Conservation (phyloP, 768 basidiomycete species). For the Tulasnella sp. region DNA sequence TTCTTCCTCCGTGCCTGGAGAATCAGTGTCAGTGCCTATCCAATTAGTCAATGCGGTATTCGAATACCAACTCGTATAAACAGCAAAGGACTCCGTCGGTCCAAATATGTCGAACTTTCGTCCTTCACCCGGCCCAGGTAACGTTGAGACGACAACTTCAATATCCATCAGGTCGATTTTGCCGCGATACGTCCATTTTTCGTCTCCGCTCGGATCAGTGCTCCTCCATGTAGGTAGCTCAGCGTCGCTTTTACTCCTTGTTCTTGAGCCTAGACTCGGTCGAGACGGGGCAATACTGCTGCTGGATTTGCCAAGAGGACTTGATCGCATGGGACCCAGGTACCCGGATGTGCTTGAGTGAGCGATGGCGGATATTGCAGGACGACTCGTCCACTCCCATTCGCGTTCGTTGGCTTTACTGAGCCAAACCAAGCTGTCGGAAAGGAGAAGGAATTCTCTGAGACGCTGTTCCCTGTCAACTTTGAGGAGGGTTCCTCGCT, state of each 20-base stretch:
- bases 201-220: slow-evolving; percentile 47
- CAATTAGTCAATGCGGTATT: background rate
- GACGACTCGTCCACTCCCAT: slow-evolving; percentile 16
- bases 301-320: slow-evolving; percentile 7
- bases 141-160: slow-evolving; percentile 60
- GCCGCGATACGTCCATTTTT: slow-evolving; percentile 72
- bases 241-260: slow-evolving; percentile 59
- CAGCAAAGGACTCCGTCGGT: slow-evolving; percentile 61
- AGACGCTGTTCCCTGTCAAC: slow-evolving; percentile 43
- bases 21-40: slow-evolving; percentile 2
- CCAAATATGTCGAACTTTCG: slow-evolving; percentile 68
- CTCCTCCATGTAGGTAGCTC: slow-evolving; percentile 44
- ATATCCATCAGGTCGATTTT: slow-evolving; percentile 65
- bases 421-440: slow-evolving; percentile 80
- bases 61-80: slow-evolving; percentile 57
- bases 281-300: slow-evolving; percentile 24
- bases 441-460: slow-evolving; percentile 76
- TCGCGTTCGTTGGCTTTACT: slow-evolving; percentile 45
- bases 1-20: slow-evolving; percentile 52
- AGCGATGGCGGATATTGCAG: background rate
- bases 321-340: background rate
- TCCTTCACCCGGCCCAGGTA: slow-evolving; percentile 51
- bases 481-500: slow-evolving; percentile 43
- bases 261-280: slow-evolving; percentile 43
- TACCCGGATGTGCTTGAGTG: background rate